Conservation (phyloP, 345 rosid species). For the Carallia brachiata region DNA sequence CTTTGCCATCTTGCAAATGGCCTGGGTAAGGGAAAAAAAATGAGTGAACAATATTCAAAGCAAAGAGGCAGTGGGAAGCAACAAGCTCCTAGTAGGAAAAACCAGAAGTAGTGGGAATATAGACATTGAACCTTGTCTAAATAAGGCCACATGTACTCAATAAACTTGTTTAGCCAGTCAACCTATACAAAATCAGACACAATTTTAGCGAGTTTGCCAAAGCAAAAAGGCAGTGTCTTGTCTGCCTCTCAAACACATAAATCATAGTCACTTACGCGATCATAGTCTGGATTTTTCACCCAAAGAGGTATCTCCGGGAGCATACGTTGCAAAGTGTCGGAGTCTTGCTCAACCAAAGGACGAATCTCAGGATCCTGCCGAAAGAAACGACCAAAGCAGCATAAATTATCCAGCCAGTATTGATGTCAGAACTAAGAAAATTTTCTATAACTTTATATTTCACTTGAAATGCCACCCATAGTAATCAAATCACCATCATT, state of each 20-base stretch:
- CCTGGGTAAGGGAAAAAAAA: constrained; percentile 37
- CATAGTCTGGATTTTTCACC: constrained; percentile 91
- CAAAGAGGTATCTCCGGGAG: constrained; percentile 92
- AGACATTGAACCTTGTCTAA: constrained; percentile 77
- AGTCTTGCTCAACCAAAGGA: constrained; percentile 68
- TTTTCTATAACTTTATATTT: background rate
- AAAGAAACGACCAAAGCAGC: constrained; percentile 2
- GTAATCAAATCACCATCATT: too few species aligned
- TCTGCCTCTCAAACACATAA: background rate
- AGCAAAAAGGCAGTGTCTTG: background rate
- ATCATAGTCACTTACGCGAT: constrained; percentile 57
- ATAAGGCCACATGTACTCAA: constrained; percentile 86
- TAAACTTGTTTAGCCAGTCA: constrained; percentile 87
- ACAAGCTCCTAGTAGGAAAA: background rate
- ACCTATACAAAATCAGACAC: constrained; percentile 42
- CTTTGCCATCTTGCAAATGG: constrained; percentile 76
- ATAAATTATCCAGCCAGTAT: background rate
- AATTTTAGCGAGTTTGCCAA: background rate
- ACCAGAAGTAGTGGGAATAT: background rate
- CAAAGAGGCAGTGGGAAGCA: constrained; percentile 14
- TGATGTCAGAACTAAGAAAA: background rate
- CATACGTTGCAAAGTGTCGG: constrained; percentile 71
- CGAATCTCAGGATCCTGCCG: constrained; percentile 69
- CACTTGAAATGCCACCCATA: background rate
- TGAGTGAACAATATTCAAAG: constrained; percentile 3